Percentiles rank a stretch among this genome's conserved stretches.
These are phyloP conservation scores for Alopecurus myosuroides DNA, from an alignment of 176 grass and related monocot genomes.

Conservation along the genomic window DNA sequence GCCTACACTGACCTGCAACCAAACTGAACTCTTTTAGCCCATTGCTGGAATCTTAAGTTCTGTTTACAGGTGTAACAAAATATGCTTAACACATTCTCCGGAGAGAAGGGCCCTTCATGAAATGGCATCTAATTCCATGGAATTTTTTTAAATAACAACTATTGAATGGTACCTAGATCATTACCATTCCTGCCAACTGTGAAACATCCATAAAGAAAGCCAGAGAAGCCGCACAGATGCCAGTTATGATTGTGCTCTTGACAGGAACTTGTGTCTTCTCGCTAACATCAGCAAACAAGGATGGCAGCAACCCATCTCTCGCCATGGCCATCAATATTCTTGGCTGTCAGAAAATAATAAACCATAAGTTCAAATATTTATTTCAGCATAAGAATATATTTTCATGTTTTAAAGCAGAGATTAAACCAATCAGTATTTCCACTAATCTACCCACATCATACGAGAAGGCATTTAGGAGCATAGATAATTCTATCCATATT, in stretches of 20 bases:
- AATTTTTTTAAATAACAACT: not conserved
- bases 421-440: not conserved
- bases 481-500: too few species aligned
- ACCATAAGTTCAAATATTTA: not conserved
- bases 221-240: slow-evolving; percentile 61
- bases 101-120: not conserved
- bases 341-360: slow-evolving; percentile 44
- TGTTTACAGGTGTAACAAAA: too few species aligned
- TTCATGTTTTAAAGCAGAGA: not conserved
- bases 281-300: slow-evolving; percentile 77
- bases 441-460: not conserved
- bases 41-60: not conserved
- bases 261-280: slow-evolving; percentile 73
- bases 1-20: slow-evolving; percentile 76
- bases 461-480: not conserved
- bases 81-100: not conserved
- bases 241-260: slow-evolving; percentile 81
- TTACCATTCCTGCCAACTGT: slow-evolving; percentile 85
- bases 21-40: not conserved
- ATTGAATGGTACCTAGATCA: not conserved
- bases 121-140: not conserved
- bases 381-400: not conserved
- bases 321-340: slow-evolving; percentile 95
- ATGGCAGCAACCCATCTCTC: slow-evolving; percentile 64
- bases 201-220: slow-evolving; percentile 92